Evolutionary conservation across 2,329 filamentous ascomycete genomes (phyloP), one percentile per base, ranked within the genome.

Genomic region (Trichoderma gracile): DNA sequence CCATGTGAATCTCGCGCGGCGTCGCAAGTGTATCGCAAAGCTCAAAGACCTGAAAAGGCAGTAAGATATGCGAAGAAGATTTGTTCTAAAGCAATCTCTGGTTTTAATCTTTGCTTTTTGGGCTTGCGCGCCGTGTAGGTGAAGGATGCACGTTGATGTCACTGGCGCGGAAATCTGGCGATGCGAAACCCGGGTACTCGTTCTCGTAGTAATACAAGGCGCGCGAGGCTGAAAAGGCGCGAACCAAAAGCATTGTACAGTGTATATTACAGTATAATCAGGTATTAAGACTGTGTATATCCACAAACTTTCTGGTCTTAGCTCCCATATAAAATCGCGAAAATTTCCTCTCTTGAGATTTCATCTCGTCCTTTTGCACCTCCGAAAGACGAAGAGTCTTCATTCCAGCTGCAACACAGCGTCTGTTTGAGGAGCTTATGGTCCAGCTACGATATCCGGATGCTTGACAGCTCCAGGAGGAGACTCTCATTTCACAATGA

Each of bases 111-210:
- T 50, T 17, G 19, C 43, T 30, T 38, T 19, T 14, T 27, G 45
- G 47, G 23, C 50, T 54, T 30, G 10, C 33, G 33, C 33, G 33
- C 10, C 14, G 33, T 38, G 33, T 38, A 38, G 3, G 33, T 40
- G 54, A 14, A 15, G 5, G 19, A 61, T 62, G 57, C 63, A 61
- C 50, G 66, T 66, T 67, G 66, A 69, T 68, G 67, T 71, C 70
- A 69, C 66, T 61, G 54, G 60, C 62, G 43, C 19, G 47, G 27
- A 33, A 38, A 21, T 21, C 12, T 54, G 59, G 46, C 21, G 53
- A 64, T 64, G 38, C 53, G 33, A 38, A 19, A 38, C 33, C 10
- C 3, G 33, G 33, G 3, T 3, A 8, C n/a, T n/a, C n/a, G n/a
- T n/a, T n/a, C n/a, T n/a, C n/a, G n/a, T n/a, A n/a, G n/a, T n/a